These are phyloP conservation scores for Cryphonectria nitschkei DNA, from an alignment of 2,329 filamentous ascomycete species.

Conservation along the genomic window DNA sequence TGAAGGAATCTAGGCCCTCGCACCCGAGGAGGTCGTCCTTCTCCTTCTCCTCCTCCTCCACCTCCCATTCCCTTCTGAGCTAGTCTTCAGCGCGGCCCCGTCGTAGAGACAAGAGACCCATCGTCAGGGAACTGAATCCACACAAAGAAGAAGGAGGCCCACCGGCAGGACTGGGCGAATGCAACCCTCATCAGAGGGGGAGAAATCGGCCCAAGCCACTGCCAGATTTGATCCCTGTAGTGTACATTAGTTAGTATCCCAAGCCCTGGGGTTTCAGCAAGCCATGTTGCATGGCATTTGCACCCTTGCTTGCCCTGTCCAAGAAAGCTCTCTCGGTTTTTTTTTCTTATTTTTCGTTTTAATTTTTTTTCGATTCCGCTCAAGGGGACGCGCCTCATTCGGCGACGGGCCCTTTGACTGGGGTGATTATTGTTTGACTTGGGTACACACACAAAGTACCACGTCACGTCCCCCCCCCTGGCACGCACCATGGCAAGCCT, in stretches of 20 bases:
- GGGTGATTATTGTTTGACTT: neutral
- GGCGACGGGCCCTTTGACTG: neutral
- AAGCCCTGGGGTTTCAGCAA: neutral
- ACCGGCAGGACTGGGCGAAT: neutral
- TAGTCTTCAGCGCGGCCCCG: neutral
- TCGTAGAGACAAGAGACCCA: neutral
- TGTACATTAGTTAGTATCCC: neutral
- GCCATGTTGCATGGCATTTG: neutral
- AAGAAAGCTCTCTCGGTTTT: neutral
- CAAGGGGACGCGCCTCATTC: neutral
- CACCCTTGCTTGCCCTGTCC: neutral
- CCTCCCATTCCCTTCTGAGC: neutral
- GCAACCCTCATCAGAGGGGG: neutral
- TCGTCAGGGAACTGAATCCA: neutral
- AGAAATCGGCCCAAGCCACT: neutral
- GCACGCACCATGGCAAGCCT: neutral
- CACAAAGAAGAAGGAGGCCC: neutral
- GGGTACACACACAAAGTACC: constrained; percentile 19
- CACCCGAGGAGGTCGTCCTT: neutral
- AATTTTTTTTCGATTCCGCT: neutral
- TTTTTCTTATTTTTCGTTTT: neutral
- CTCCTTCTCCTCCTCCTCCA: too few species aligned
- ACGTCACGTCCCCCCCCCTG: constrained; percentile 14
- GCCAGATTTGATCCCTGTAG: neutral
- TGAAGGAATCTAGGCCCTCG: neutral